A percentile compares a stretch with the other conserved stretches of the same genome.
These are phyloP conservation scores for Cordyceps pruinosa DNA, from an alignment of 2,329 filamentous ascomycete genomes.

Conservation along the genomic window DNA sequence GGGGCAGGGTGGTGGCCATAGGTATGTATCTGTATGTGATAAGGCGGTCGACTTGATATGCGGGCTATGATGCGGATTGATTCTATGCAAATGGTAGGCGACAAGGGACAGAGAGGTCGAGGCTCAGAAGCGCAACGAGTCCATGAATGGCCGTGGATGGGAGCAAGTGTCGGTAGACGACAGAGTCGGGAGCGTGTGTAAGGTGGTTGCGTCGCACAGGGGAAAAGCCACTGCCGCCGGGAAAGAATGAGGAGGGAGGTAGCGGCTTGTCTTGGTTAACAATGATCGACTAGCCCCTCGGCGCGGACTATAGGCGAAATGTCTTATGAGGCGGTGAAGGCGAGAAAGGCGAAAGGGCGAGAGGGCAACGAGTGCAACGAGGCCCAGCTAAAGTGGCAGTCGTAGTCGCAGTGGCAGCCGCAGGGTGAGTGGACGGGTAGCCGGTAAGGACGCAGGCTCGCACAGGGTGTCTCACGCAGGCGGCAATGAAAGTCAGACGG, in stretches of 20 bases:
- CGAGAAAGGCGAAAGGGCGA: too few species aligned
- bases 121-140: neutral
- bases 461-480: slow-evolving; percentile 3
- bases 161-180: neutral
- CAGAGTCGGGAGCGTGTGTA: neutral
- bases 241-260: neutral
- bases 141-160: slow-evolving; percentile 5
- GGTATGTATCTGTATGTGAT: slow-evolving; percentile 7
- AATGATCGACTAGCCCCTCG: slow-evolving; percentile 1
- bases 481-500: neutral
- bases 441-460: neutral
- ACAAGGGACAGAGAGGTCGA: neutral
- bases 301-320: slow-evolving; percentile 2
- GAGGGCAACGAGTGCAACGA: too few species aligned
- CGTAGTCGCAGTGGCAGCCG: neutral
- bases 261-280: neutral
- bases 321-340: slow-evolving; percentile 12
- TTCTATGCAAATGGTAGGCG: neutral
- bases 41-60: neutral
- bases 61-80: neutral
- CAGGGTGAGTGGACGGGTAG: neutral
- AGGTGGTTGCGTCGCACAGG: neutral
- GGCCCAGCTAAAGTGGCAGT: neutral
- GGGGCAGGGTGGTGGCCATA: slow-evolving; percentile 58
- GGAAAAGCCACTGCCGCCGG: neutral